Evolutionary conservation across 768 basidiomycete genomes (phyloP).

Genomic region (Rhizopogon roseolus): DNA sequence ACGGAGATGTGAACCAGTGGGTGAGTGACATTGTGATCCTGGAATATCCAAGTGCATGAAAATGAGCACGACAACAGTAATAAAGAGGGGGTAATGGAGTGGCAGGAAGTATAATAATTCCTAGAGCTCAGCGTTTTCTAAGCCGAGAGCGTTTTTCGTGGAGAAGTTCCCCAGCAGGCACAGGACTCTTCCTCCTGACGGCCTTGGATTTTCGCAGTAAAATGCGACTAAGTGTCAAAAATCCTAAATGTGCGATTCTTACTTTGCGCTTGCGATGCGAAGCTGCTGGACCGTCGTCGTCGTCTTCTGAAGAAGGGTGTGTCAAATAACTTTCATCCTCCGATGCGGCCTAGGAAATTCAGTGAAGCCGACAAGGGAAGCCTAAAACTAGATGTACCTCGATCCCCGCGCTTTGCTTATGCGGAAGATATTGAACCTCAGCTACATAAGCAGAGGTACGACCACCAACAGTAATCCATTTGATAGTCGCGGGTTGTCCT

Average conservation of each 20-base stretch:
- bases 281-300: not conserved
- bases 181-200: not conserved
- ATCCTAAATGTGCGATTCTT: not conserved
- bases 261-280: not conserved
- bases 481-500: slow-evolving; percentile 66
- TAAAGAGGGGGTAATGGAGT: not conserved
- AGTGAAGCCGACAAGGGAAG: not conserved
- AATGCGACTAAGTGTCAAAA: not conserved
- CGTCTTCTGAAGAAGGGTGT: not conserved
- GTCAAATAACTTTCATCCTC: slow-evolving; percentile 4
- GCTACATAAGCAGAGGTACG: slow-evolving; percentile 69
- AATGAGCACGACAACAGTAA: too few species aligned
- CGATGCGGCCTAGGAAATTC: not conserved
- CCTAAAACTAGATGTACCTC: not conserved
- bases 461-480: slow-evolving; percentile 72
- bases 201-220: not conserved
- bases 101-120: not conserved
- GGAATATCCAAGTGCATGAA: too few species aligned
- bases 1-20: not conserved
- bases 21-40: not conserved
- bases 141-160: not conserved
- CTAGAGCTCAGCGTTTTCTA: not conserved
- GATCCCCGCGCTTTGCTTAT: not conserved
- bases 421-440: slow-evolving; percentile 48
- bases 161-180: not conserved